Evolutionary conservation across 352 stramenopile genomes (phyloP).

Genomic region (Phytophthora pseudosyringae): DNA sequence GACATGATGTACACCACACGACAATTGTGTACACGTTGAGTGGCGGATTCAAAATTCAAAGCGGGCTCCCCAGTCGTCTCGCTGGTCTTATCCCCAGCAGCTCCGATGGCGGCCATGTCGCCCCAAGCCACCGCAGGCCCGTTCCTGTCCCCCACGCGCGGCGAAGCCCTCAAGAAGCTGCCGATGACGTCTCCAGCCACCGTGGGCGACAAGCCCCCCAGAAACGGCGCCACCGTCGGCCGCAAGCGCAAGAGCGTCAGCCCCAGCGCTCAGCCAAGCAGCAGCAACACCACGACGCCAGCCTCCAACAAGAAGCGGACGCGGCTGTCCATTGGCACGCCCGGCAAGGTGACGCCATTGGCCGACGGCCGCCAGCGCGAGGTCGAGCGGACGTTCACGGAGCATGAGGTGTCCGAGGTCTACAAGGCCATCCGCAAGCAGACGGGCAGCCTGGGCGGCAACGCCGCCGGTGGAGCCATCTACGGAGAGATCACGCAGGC

Average conservation of each 20-base stretch:
- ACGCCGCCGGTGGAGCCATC: constrained; percentile 95
- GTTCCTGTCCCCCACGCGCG: constrained; percentile 31
- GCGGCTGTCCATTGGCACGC: constrained; percentile 67
- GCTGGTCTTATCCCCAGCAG: constrained; percentile 23
- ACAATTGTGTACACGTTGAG: no score
- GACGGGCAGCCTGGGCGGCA: constrained; percentile 94
- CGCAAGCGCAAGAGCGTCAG: constrained; percentile 65
- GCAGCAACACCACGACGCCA: constrained; percentile 24
- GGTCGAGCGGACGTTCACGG: constrained; percentile 77
- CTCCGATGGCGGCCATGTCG: constrained; percentile 33
- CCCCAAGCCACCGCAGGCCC: constrained; percentile 7
- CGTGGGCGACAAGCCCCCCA: constrained; percentile 2
- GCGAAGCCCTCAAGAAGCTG: constrained; percentile 13
- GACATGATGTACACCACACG: neutral
- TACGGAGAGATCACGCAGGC: constrained; percentile 98
- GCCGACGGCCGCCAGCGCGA: constrained; percentile 60
- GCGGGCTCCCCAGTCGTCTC: no score
- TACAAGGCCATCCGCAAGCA: constrained; percentile 95
- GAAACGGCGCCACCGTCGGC: constrained; percentile 16
- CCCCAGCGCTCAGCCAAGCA: constrained; percentile 26
- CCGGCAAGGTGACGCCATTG: constrained; percentile 78
- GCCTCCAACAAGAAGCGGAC: constrained; percentile 61
- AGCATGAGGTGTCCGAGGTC: constrained; percentile 84
- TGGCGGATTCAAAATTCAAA: no score
- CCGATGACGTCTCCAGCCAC: constrained; percentile 4